Evolutionary conservation across 108 stramenopile genomes (phyloP).

Genomic region (Bacterosira constricta): DNA sequence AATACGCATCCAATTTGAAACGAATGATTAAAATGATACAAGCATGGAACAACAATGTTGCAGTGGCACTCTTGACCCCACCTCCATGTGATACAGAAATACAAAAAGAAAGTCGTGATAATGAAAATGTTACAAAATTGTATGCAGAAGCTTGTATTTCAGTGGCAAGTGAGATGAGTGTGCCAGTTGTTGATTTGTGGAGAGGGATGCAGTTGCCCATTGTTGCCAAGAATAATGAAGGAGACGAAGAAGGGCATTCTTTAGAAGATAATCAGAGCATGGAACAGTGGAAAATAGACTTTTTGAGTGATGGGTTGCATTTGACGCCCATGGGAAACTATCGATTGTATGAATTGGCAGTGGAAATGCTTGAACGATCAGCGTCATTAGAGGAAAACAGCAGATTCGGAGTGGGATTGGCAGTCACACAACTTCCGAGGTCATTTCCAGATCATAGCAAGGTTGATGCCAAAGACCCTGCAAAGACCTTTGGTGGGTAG

Average conservation of each 20-base stretch:
- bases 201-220: constrained; percentile 48
- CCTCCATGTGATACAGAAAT: constrained; percentile 71
- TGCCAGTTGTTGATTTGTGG: constrained; percentile 59
- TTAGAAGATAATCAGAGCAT: constrained; percentile 24
- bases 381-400: background rate
- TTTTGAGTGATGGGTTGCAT: constrained; percentile 77
- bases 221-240: constrained; percentile 10
- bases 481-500: constrained; percentile 4
- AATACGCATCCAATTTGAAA: constrained; percentile 69
- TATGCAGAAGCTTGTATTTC: constrained; percentile 60
- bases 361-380: constrained; percentile 29
- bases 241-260: constrained; percentile 16
- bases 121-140: constrained; percentile 47
- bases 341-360: constrained; percentile 36
- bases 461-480: constrained; percentile 25
- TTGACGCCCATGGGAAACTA: constrained; percentile 66
- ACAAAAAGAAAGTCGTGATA: constrained; percentile 67
- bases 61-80: constrained; percentile 68
- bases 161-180: constrained; percentile 50
- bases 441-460: constrained; percentile 34
- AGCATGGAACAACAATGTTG: constrained; percentile 23
- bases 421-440: constrained; percentile 16
- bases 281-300: constrained; percentile 38
- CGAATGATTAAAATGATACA: constrained; percentile 50
- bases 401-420: constrained; percentile 17